Base-by-base conservation (phyloP, 169 alveolate genomes). In the Cryptosporidium meleagridis region DNA sequence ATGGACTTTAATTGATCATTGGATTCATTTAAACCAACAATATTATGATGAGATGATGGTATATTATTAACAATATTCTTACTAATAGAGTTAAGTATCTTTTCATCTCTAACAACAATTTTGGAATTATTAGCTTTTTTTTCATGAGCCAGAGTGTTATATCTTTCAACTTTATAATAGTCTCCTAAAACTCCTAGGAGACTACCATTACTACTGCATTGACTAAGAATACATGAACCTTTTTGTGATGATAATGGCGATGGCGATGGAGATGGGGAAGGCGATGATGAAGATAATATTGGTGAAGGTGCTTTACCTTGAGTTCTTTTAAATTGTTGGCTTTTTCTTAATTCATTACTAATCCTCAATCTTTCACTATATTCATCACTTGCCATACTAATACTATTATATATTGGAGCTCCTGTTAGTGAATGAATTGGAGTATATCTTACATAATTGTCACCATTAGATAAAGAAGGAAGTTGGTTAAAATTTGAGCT, bases 321-420 rank as follows among this genome's bases (percentile, higher is more conserved):
- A 33, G 4, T 73, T 41, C 70, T 53, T 37, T 53, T 51, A 31
- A 73, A 58, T 59, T 58, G 45, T 70, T 51, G 70, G 5, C 44
- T 44, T 35, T 31, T 73, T 55, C 71, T 52, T 3, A 73, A 33
- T 10, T 59, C 35, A 37, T 58, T 55, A 2, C 70, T 73, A 33
- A 44, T 53, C 16, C 53, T 73, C n/a, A 73, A 9, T 37, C 71
- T 53, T n/a, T 73, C 86, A 35, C 55, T 73, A 26, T 73, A 73
- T 37, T 73, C 86, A 10, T 73, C 70, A 52, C 86, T 73, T 35
- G 61, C 68, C 58, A 62, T 73, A 35, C 86, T 73, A 21, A 73
- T 53, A 26, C 86, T 80, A 21, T 48, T 80, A 39, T 80, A 80
- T 23, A 80, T 59, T 65, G 89, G 89, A 61, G 80, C 89, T 80